Evolutionary conservation across 1,284 basidiomycete genomes (phyloP).

Genomic region (Ceratobasidium sp.): DNA sequence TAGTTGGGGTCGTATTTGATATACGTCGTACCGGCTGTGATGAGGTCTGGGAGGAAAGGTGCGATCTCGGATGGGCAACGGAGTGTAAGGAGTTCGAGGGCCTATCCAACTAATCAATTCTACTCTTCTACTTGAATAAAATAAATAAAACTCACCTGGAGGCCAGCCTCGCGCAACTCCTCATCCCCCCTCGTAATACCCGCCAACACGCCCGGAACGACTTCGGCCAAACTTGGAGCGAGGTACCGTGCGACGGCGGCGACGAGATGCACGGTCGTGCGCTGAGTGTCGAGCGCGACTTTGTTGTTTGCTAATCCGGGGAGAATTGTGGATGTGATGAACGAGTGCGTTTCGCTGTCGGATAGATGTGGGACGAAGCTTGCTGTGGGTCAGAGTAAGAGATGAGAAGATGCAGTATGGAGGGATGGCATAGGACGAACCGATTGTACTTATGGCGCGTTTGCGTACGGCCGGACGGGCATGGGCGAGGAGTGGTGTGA

Average conservation of each 20-base stretch:
- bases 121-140: not conserved
- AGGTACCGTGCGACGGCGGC: slow-evolving; percentile 81
- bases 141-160: slow-evolving; percentile 68
- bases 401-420: not conserved
- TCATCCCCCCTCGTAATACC: slow-evolving; percentile 80
- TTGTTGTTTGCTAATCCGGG: slow-evolving; percentile 68
- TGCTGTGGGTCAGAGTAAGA: slow-evolving; percentile 57
- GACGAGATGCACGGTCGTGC: slow-evolving; percentile 84
- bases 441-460: slow-evolving; percentile 85
- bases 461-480: slow-evolving; percentile 88
- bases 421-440: slow-evolving; percentile 51
- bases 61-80: slow-evolving; percentile 86
- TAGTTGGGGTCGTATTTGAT: slow-evolving; percentile 98
- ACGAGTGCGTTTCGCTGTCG: slow-evolving; percentile 66
- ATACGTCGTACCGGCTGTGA: slow-evolving; percentile 77
- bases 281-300: slow-evolving; percentile 72
- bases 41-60: slow-evolving; percentile 76
- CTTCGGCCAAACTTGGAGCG: slow-evolving; percentile 67
- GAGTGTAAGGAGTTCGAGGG: slow-evolving; percentile 86
- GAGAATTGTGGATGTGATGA: slow-evolving; percentile 71
- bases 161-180: slow-evolving; percentile 79
- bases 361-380: slow-evolving; percentile 80
- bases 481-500: slow-evolving; percentile 82
- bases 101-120: slow-evolving; percentile 61
- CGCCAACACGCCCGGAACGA: slow-evolving; percentile 77